These are phyloP conservation scores for Dittrichia graveolens DNA, from an alignment of 129 eudicot species.

Conservation along the genomic window DNA sequence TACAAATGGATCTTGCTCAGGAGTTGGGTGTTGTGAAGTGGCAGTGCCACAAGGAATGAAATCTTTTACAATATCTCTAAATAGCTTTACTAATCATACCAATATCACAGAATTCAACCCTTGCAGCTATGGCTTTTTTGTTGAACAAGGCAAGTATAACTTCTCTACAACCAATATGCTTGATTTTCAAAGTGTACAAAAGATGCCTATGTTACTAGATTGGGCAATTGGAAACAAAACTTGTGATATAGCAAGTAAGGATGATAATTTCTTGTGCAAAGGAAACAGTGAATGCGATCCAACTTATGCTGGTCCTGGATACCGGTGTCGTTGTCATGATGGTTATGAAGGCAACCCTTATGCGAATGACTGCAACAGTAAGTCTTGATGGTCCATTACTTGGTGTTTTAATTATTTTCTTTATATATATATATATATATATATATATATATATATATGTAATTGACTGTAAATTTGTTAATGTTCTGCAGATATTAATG, in stretches of 20 bases:
- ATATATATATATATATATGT: too few species aligned
- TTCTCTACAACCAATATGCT: background rate
- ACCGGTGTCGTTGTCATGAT: conserved; percentile 19
- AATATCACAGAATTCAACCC: conserved; percentile 24
- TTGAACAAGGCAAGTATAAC: background rate
- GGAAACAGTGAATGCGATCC: conserved; percentile 21
- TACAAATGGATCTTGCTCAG: conserved; percentile 29
- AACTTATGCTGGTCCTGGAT: conserved; percentile 27
- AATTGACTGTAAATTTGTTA: background rate
- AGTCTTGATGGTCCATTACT: background rate
- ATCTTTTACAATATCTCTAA: fast-evolving
- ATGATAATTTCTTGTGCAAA: conserved; percentile 13
- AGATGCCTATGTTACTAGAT: conserved; percentile 38
- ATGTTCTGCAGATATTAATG: conserved; percentile 21
- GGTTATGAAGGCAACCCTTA: conserved; percentile 34
- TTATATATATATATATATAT: too few species aligned
- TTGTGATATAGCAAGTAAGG: background rate
- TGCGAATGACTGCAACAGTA: conserved; percentile 11
- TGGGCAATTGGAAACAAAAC: conserved; percentile 36
- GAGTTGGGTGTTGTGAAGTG: conserved; percentile 41
- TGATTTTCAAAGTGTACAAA: background rate
- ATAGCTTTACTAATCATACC: conserved; percentile 16
- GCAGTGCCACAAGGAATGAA: conserved; percentile 22
- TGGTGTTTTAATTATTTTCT: background rate
- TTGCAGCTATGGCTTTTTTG: conserved; percentile 40